Evolutionary conservation across 192 early-diverging fungal species (phyloP).

Genomic region (Umbelopsis vinacea): DNA sequence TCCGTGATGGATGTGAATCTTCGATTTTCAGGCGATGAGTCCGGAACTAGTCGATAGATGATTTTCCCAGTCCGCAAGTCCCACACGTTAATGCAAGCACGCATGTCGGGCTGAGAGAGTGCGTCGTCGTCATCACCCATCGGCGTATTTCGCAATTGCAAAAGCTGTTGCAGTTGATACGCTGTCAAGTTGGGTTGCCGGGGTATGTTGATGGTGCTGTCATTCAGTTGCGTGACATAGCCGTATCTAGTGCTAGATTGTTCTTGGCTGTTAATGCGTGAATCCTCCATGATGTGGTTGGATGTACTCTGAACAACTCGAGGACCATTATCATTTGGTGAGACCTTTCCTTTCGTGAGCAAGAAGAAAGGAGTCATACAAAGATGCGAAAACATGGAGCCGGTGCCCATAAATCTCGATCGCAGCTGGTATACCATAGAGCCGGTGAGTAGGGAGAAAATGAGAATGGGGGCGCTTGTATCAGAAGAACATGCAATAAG

Average conservation of each 20-base stretch:
- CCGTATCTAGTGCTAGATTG: not conserved
- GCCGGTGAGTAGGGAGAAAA: conserved; percentile 56
- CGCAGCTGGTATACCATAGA: conserved; percentile 52
- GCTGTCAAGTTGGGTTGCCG: conserved; percentile 19
- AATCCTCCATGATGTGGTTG: not conserved
- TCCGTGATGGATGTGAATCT: conserved; percentile 29
- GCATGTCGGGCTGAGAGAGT: conserved; percentile 19
- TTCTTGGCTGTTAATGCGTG: not conserved
- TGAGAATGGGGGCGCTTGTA: conserved; percentile 45
- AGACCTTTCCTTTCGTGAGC: conserved; percentile 30
- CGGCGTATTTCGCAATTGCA: not conserved
- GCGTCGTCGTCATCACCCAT: not conserved
- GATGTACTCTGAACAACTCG: not conserved
- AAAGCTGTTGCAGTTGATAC: conserved; percentile 29
- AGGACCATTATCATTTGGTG: not conserved
- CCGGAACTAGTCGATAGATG: conserved; percentile 46
- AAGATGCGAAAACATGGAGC: conserved; percentile 21
- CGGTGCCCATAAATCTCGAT: conserved; percentile 22
- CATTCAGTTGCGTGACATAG: conserved; percentile 22
- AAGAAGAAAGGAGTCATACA: conserved; percentile 38
- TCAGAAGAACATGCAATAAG: conserved; percentile 55
- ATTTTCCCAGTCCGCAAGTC: conserved; percentile 46
- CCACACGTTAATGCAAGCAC: conserved; percentile 56
- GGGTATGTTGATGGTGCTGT: conserved; percentile 9
- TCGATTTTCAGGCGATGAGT: not conserved